Percentiles rank a stretch among this genome's conserved stretches.
Conservation (phyloP, 495 filamentous ascomycete genomes). For the Ascodesmis nigricans region DNA sequence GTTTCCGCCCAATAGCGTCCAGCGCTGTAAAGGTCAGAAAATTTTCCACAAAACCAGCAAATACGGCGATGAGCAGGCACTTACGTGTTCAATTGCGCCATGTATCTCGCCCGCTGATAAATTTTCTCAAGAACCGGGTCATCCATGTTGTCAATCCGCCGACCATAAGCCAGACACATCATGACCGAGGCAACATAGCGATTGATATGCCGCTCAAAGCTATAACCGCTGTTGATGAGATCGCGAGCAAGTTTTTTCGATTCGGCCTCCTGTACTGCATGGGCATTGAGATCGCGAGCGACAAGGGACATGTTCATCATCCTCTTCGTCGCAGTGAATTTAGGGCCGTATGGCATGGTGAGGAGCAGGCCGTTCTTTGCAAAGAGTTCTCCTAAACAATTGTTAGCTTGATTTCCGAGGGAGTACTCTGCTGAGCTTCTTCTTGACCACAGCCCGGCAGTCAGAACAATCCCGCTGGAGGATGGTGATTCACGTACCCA, state of each 20-base stretch:
- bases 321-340: too few relatives aligned
- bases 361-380: slow-evolving; percentile 21
- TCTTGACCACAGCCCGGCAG: too few relatives aligned
- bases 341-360: slow-evolving; percentile 29
- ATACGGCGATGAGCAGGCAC: slow-evolving; percentile 2
- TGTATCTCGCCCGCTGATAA: slow-evolving; percentile 36
- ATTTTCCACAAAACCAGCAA: neutral
- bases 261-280: slow-evolving; percentile 29
- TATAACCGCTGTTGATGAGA: slow-evolving; percentile 26
- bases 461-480: too few relatives aligned
- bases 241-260: slow-evolving; percentile 30
- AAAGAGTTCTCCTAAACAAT: slow-evolving; percentile 15
- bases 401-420: too few relatives aligned
- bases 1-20: slow-evolving; percentile 36
- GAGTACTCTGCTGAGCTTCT: too few relatives aligned
- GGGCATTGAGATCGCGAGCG: too few relatives aligned
- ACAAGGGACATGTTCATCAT: slow-evolving; percentile 10
- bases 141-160: slow-evolving; percentile 33
- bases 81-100: slow-evolving; percentile 34
- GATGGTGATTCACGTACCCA: slow-evolving; percentile 34
- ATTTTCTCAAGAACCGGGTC: slow-evolving; percentile 30
- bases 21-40: slow-evolving; percentile 21
- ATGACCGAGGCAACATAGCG: slow-evolving; percentile 43
- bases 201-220: slow-evolving; percentile 41
- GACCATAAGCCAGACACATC: slow-evolving; percentile 39